A percentile compares a stretch with the other conserved stretches of the same genome.
These are phyloP conservation scores for Boletus huronensis DNA, from an alignment of 768 basidiomycete genomes.

Conservation along the genomic window DNA sequence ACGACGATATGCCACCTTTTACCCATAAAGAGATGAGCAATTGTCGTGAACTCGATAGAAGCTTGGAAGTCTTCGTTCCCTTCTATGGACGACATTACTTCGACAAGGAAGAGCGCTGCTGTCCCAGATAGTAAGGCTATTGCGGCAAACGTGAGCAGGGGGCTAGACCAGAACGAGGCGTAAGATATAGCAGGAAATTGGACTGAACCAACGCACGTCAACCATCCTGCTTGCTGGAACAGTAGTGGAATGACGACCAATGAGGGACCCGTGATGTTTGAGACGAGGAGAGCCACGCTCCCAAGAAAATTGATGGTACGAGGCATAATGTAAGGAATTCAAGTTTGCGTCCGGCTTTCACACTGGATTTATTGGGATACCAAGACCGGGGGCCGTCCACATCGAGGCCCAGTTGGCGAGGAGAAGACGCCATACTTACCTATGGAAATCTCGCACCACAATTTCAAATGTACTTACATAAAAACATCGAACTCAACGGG, in stretches of 20 bases:
- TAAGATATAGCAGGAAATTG: background rate
- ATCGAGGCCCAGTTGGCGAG: background rate
- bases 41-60: slow-evolving; percentile 26
- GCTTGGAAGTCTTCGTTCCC: slow-evolving; percentile 23
- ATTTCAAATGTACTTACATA: no score
- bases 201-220: slow-evolving; percentile 15
- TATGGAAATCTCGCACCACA: background rate
- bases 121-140: slow-evolving; percentile 21
- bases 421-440: background rate
- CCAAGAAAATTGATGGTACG: slow-evolving; percentile 21
- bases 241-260: slow-evolving; percentile 21
- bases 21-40: slow-evolving; percentile 25
- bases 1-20: slow-evolving; percentile 23
- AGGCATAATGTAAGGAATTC: slow-evolving; percentile 12
- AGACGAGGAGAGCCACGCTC: slow-evolving; percentile 26
- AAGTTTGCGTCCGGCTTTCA: background rate
- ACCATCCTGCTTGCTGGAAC: slow-evolving; percentile 27
- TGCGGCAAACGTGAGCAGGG: slow-evolving; percentile 13
- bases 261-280: slow-evolving; percentile 23
- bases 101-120: slow-evolving; percentile 19
- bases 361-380: background rate
- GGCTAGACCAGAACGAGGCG: slow-evolving; percentile 3
- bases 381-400: background rate
- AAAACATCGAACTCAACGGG: background rate
- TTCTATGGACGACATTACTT: slow-evolving; percentile 26